Percentiles rank a stretch among this genome's conserved stretches.
Evolutionary conservation across 495 filamentous ascomycete genomes (phyloP).

Genomic region (Aspergillus biplanus): DNA sequence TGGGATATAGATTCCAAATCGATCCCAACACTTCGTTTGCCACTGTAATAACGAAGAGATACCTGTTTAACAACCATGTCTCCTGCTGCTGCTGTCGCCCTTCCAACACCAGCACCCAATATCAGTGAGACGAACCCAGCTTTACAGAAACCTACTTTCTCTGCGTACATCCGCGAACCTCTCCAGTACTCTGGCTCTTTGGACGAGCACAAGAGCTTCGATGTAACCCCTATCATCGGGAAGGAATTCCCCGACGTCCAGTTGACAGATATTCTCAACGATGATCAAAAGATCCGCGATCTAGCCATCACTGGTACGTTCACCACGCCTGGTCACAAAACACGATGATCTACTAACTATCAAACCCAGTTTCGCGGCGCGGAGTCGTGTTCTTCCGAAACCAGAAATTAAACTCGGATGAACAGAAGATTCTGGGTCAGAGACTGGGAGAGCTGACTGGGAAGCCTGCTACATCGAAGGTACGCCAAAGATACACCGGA

Average conservation of each 20-base stretch:
- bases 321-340: neutral
- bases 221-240: conserved; percentile 51
- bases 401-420: conserved; percentile 5
- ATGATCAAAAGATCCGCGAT: conserved; percentile 8
- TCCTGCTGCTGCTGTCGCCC: conserved; percentile 5
- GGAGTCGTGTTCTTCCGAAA: conserved; percentile 17
- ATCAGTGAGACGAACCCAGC: neutral
- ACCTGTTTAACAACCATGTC: neutral
- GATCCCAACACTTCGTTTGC: no score
- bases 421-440: conserved; percentile 8
- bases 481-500: neutral
- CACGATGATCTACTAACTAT: neutral
- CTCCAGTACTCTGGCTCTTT: conserved; percentile 45
- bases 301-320: conserved; percentile 11
- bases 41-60: no score
- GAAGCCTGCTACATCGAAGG: conserved; percentile 11
- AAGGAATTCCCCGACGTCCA: conserved; percentile 47
- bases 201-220: conserved; percentile 22
- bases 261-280: conserved; percentile 3
- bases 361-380: neutral
- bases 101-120: neutral
- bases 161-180: conserved; percentile 11
- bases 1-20: no score
- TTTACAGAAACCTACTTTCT: neutral
- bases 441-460: conserved; percentile 15